phyloP scores from a whole-genome alignment of 2,329 filamentous ascomycete species.

The Sporothrix schenckii region DNA sequence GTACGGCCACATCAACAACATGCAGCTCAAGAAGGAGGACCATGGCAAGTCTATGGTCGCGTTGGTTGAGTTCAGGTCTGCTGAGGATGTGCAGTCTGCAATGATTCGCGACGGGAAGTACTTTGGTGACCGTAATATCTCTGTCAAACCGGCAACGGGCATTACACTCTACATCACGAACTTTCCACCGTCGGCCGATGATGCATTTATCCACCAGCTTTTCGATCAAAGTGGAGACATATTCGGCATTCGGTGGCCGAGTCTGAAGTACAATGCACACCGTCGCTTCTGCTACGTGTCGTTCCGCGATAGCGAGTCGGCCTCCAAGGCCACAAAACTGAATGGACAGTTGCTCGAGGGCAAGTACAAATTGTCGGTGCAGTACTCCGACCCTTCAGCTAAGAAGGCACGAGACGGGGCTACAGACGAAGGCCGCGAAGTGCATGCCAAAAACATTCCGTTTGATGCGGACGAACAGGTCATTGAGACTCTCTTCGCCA shows the following conservation, averaged over 20 bases:
- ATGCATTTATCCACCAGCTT: constrained; percentile 66
- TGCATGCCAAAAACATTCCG: constrained; percentile 75
- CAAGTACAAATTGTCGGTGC: constrained; percentile 69
- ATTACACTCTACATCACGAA: constrained; percentile 90
- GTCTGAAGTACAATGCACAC: constrained; percentile 82
- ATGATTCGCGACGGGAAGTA: constrained; percentile 79
- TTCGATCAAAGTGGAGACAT: constrained; percentile 80
- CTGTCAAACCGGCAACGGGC: constrained; percentile 72
- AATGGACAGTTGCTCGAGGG: constrained; percentile 71
- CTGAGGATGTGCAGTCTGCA: constrained; percentile 80
- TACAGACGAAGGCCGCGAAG: constrained; percentile 81
- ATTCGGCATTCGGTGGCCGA: constrained; percentile 84
- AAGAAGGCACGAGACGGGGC: constrained; percentile 81
- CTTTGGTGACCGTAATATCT: constrained; percentile 72
- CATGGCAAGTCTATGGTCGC: constrained; percentile 67
- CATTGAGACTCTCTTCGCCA: constrained; percentile 69
- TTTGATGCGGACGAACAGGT: constrained; percentile 66
- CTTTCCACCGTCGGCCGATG: constrained; percentile 77
- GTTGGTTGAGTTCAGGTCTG: constrained; percentile 79
- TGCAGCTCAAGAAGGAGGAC: constrained; percentile 68
- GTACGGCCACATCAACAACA: constrained; percentile 79
- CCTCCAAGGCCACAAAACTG: constrained; percentile 70
- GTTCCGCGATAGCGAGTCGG: constrained; percentile 71
- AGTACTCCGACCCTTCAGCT: constrained; percentile 79
- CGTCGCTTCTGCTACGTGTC: constrained; percentile 95